Evolutionary conservation across 129 eudicot genomes (phyloP).

Genomic region (Kitagawia praeruptora): DNA sequence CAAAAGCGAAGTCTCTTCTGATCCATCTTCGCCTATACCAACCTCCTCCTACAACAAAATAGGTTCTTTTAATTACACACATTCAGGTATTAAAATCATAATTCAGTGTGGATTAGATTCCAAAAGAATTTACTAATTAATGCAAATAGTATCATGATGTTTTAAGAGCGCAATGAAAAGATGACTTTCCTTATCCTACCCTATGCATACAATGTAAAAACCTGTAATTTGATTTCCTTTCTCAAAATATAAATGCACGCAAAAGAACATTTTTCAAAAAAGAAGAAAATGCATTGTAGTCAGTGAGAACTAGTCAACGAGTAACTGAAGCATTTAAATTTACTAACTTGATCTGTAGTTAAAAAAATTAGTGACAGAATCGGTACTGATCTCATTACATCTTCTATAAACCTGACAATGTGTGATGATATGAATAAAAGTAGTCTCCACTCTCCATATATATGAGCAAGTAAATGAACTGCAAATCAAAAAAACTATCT

Average conservation of each 20-base stretch:
- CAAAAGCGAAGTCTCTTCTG: slow-evolving; percentile 55
- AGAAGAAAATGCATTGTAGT: background rate
- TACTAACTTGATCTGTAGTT: background rate
- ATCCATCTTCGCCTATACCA: slow-evolving; percentile 61
- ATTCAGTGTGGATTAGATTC: background rate
- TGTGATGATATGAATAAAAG: too few species aligned
- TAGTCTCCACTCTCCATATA: too few species aligned
- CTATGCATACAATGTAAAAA: background rate
- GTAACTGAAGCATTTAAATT: too few species aligned
- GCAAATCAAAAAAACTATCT: too few species aligned
- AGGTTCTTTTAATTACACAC: background rate
- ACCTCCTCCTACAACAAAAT: slow-evolving; percentile 63
- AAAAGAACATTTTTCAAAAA: background rate
- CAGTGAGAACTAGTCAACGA: background rate
- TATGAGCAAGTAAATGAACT: too few species aligned
- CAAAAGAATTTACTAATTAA: background rate
- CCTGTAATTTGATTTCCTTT: background rate
- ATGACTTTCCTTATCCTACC: background rate
- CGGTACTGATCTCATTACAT: background rate
- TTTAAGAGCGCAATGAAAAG: background rate
- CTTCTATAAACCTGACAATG: background rate
- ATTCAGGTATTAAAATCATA: background rate
- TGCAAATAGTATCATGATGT: background rate
- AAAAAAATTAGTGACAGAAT: background rate
- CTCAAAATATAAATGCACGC: background rate